Evolutionary conservation across 768 basidiomycete genomes (phyloP).

Genomic region (Leucocoprinus leucothites): DNA sequence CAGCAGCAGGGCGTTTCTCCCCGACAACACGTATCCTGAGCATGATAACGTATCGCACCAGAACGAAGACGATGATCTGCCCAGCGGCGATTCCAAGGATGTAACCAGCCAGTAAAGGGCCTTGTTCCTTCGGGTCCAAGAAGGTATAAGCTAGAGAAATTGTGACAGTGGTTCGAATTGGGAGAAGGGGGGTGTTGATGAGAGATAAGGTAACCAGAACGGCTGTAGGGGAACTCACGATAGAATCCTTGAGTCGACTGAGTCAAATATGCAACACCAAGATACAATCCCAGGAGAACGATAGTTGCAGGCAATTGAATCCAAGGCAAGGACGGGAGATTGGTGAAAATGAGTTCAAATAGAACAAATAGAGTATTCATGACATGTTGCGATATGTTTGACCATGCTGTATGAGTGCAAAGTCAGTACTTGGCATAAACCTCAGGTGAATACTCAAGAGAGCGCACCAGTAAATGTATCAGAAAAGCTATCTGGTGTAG

Average conservation of each 20-base stretch:
- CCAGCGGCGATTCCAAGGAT: slow-evolving; percentile 57
- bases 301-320: slow-evolving; percentile 42
- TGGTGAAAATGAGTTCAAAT: slow-evolving; percentile 55
- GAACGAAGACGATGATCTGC: slow-evolving; percentile 46
- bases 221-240: slow-evolving; percentile 42
- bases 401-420: slow-evolving; percentile 41
- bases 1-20: too few relatives aligned
- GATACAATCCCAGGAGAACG: slow-evolving; percentile 50
- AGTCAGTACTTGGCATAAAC: too few relatives aligned
- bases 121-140: slow-evolving; percentile 49
- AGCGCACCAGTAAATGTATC: background rate
- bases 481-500: slow-evolving; percentile 7
- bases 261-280: slow-evolving; percentile 70
- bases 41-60: slow-evolving; percentile 40
- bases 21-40: too few relatives aligned
- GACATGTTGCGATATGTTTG: slow-evolving; percentile 56
- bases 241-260: slow-evolving; percentile 60
- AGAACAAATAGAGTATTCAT: slow-evolving; percentile 57
- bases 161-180: too few relatives aligned
- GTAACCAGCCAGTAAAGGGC: slow-evolving; percentile 51
- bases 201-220: too few relatives aligned
- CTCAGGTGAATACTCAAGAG: too few relatives aligned
- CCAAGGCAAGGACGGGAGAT: slow-evolving; percentile 53
- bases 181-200: too few relatives aligned
- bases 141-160: slow-evolving; percentile 64